Conservation (phyloP, 2,329 filamentous ascomycete species). For the Rhynchosporium secalis region DNA sequence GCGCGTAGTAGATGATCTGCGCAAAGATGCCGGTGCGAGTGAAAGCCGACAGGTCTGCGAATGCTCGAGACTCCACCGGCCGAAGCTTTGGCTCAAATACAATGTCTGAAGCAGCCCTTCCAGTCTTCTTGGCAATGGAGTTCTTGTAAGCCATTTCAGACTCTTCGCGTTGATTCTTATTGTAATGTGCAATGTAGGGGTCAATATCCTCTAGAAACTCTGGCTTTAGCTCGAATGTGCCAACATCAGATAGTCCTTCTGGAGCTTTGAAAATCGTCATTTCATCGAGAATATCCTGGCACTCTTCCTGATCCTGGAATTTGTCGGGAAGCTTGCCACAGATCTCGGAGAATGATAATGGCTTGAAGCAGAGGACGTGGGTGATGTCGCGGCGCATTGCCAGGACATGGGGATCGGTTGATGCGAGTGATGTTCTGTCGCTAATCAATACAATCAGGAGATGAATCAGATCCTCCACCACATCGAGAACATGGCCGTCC, state of each 20-base stretch:
- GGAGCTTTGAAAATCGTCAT: slow-evolving; percentile 89
- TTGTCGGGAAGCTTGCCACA: slow-evolving; percentile 83
- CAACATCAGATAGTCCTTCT: slow-evolving; percentile 87
- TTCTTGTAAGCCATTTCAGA: slow-evolving; percentile 86
- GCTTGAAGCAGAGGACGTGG: slow-evolving; percentile 94
- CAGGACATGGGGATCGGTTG: slow-evolving; percentile 63
- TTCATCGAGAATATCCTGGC: slow-evolving; percentile 78
- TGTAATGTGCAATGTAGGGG: slow-evolving; percentile 94
- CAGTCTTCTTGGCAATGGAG: slow-evolving; percentile 83
- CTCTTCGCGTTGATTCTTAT: slow-evolving; percentile 94
- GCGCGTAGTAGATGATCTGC: slow-evolving; percentile 84
- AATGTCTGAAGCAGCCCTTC: slow-evolving; percentile 76
- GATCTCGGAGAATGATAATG: slow-evolving; percentile 91
- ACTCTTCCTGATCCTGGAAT: slow-evolving; percentile 84
- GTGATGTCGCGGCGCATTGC: slow-evolving; percentile 86
- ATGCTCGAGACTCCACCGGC: slow-evolving; percentile 74
- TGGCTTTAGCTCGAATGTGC: slow-evolving; percentile 88
- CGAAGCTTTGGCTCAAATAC: slow-evolving; percentile 88
- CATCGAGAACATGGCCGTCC: slow-evolving; percentile 83
- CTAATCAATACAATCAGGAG: slow-evolving; percentile 87
- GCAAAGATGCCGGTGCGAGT: slow-evolving; percentile 84
- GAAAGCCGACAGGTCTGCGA: slow-evolving; percentile 73
- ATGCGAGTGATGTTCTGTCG: slow-evolving; percentile 79
- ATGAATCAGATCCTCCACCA: slow-evolving; percentile 95
- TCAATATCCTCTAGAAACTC: slow-evolving; percentile 87